Evolutionary conservation across 495 filamentous ascomycete genomes (phyloP).

Genomic region (Penicillium flavigenum): DNA sequence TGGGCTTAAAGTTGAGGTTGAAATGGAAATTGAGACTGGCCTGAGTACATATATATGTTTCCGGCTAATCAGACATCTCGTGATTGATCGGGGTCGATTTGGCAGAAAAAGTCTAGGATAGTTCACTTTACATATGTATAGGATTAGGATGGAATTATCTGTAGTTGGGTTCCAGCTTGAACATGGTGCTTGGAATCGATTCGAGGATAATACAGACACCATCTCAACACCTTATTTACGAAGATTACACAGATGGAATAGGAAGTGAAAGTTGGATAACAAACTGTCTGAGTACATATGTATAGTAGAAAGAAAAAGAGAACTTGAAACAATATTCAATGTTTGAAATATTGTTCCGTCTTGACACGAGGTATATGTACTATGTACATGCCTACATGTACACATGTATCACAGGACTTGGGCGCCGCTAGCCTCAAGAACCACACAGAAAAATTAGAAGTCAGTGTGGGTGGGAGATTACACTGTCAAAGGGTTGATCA

Average conservation of each 20-base stretch:
- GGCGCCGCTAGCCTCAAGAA: too few species aligned
- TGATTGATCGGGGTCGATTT: neutral
- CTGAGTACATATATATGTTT: neutral
- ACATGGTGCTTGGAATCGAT: neutral
- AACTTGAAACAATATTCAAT: too few species aligned
- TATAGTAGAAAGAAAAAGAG: neutral
- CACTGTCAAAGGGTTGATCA: neutral
- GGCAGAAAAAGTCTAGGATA: neutral
- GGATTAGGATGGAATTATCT: neutral
- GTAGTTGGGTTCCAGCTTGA: neutral
- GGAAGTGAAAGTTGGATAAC: neutral
- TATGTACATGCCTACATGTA: neutral
- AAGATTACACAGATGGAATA: neutral
- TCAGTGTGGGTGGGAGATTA: neutral
- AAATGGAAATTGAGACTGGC: neutral
- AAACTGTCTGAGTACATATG: neutral
- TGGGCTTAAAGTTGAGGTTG: neutral
- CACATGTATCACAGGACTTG: too few species aligned
- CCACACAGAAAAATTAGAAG: neutral
- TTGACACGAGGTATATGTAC: neutral
- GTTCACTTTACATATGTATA: neutral
- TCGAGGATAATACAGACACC: too few species aligned
- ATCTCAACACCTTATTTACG: too few species aligned
- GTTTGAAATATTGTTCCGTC: too few species aligned
- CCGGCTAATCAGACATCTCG: neutral